Evolutionary conservation across 805 yeast genomes (phyloP).

Genomic region (Ogataea naganishii): DNA sequence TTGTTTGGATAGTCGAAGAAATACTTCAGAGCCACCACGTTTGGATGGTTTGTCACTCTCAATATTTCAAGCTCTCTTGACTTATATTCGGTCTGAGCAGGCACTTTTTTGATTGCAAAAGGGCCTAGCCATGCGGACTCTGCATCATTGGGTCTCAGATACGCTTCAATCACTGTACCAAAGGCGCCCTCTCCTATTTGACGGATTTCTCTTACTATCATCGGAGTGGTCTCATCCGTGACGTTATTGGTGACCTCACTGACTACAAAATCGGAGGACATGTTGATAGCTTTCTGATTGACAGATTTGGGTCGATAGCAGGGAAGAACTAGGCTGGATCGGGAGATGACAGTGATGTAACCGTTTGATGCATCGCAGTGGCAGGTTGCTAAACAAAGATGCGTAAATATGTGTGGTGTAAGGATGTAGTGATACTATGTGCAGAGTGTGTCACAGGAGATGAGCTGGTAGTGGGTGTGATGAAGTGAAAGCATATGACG

Average conservation of each 20-base stretch:
- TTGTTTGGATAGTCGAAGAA: slow-evolving; percentile 63
- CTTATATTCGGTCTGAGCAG: slow-evolving; percentile 82
- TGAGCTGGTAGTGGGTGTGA: too few relatives aligned
- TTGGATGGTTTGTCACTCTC: slow-evolving; percentile 71
- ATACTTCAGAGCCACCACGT: slow-evolving; percentile 59
- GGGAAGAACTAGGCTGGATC: too few relatives aligned
- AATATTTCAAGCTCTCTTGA: slow-evolving; percentile 73
- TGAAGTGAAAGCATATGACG: too few relatives aligned
- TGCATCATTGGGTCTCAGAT: slow-evolving; percentile 17
- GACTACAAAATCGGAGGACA: slow-evolving; percentile 36
- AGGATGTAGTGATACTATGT: too few relatives aligned
- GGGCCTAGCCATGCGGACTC: slow-evolving; percentile 59
- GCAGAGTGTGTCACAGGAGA: too few relatives aligned
- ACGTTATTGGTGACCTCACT: slow-evolving; percentile 57
- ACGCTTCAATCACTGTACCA: slow-evolving; percentile 77
- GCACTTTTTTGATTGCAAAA: slow-evolving; percentile 75
- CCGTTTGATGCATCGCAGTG: too few relatives aligned
- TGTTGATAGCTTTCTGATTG: slow-evolving; percentile 2
- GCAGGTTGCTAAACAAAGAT: too few relatives aligned
- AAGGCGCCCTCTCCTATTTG: slow-evolving; percentile 83
- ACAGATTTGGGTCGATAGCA: background rate
- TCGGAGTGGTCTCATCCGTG: slow-evolving; percentile 42
- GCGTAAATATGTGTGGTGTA: too few relatives aligned
- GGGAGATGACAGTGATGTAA: too few relatives aligned
- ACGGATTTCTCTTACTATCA: slow-evolving; percentile 64